phyloP scores from a whole-genome alignment of 306 rosid genomes.

The Comarum palustre region DNA sequence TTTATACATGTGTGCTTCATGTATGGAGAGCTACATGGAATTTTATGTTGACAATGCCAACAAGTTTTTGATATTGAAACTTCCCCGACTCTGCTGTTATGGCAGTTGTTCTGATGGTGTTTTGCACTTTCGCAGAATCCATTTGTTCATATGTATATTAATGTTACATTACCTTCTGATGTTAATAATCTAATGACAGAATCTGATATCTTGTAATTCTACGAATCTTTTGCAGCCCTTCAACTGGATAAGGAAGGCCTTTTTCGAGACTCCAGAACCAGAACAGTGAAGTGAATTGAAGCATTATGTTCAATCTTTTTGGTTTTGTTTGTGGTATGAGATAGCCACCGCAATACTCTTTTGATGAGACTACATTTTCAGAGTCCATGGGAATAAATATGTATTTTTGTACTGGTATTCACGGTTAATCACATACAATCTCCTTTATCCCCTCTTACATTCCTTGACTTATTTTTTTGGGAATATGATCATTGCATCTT shows the following conservation, averaged over 20 bases:
- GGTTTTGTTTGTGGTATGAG: constrained; percentile 5
- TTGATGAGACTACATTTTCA: constrained; percentile 11
- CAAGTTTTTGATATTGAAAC: background rate
- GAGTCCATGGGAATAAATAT: constrained; percentile 29
- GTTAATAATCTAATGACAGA: background rate
- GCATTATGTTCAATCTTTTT: constrained; percentile 23
- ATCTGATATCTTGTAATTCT: constrained; percentile 19
- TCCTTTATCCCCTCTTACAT: background rate
- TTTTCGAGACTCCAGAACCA: constrained; percentile 63
- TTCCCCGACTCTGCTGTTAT: background rate
- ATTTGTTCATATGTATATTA: background rate
- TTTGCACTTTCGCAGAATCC: background rate
- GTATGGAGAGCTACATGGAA: background rate
- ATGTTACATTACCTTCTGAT: background rate
- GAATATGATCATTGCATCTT: background rate
- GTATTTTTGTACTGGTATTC: constrained; percentile 11
- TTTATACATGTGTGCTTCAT: background rate
- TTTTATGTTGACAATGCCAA: background rate
- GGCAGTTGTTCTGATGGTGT: background rate
- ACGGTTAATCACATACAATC: constrained; percentile 15
- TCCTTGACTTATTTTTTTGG: background rate
- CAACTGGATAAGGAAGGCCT: constrained; percentile 70
- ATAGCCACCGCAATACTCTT: constrained; percentile 17
- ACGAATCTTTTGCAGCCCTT: constrained; percentile 59
- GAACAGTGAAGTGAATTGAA: constrained; percentile 45